These are phyloP conservation scores for Pouteria glomerata DNA, from an alignment of 148 eudicot species.

Conservation along the genomic window DNA sequence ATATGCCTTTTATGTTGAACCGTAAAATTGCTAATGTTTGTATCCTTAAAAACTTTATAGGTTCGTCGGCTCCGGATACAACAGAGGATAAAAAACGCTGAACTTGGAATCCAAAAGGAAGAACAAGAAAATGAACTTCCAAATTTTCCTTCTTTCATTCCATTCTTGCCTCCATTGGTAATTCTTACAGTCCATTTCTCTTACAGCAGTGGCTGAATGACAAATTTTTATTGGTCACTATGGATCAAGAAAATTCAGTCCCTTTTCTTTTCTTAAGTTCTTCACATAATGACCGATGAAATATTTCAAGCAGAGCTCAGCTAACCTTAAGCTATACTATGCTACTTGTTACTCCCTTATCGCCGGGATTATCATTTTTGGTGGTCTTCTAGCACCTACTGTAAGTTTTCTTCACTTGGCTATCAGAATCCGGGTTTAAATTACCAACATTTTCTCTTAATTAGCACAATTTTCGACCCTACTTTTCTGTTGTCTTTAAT, in stretches of 20 bases:
- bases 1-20: not conserved
- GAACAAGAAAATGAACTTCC: slow-evolving; percentile 87
- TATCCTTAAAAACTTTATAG: slow-evolving; percentile 27
- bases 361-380: slow-evolving; percentile 68
- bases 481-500: slow-evolving; percentile 74
- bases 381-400: slow-evolving; percentile 84
- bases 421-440: slow-evolving; percentile 18
- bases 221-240: not conserved
- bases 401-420: slow-evolving; percentile 46
- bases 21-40: not conserved
- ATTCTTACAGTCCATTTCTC: not conserved
- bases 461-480: slow-evolving; percentile 47
- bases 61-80: slow-evolving; percentile 92
- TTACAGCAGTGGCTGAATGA: not conserved
- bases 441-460: not conserved
- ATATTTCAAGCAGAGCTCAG: slow-evolving; percentile 51
- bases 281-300: not conserved
- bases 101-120: slow-evolving; percentile 61
- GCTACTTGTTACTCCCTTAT: slow-evolving; percentile 83
- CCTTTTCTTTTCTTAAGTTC: not conserved
- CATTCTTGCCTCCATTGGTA: slow-evolving; percentile 95
- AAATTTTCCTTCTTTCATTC: slow-evolving; percentile 87
- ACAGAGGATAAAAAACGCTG: slow-evolving; percentile 76
- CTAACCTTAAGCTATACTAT: slow-evolving; percentile 72
- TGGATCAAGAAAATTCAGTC: not conserved